Conservation (phyloP, 129 eudicot genomes). For the Arctium minus region DNA sequence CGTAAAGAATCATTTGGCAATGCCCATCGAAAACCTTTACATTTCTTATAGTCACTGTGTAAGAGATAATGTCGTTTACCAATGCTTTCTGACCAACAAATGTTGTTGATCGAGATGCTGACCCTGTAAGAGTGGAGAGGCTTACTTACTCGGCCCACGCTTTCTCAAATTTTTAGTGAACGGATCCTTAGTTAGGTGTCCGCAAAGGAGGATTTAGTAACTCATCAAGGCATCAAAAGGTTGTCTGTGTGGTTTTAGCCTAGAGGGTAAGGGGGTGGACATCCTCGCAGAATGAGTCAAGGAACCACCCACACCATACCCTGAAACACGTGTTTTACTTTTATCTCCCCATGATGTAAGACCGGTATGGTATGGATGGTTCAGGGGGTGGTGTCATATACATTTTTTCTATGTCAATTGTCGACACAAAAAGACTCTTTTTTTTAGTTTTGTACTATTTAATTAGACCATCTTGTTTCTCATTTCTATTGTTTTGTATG, state of each 20-base stretch:
- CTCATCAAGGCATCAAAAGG: neutral
- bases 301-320: no score
- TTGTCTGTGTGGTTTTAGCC: neutral
- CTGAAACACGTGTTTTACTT: neutral
- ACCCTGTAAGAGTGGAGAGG: neutral
- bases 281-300: neutral
- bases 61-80: neutral
- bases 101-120: neutral
- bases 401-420: neutral
- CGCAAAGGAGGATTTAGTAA: neutral
- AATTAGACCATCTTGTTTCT: neutral
- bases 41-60: neutral
- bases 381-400: no score
- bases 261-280: neutral
- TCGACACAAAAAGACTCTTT: neutral
- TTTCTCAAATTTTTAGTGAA: neutral
- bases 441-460: neutral
- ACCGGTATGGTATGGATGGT: no score
- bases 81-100: neutral
- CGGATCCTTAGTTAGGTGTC: no score
- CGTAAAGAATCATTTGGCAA: neutral
- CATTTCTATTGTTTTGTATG: constrained; percentile 1
- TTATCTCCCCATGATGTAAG: no score
- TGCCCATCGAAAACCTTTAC: neutral
- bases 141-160: neutral